Evolutionary conservation across 768 basidiomycete species (phyloP), one percentile per base, ranked within the genome.

Genomic region (Boletus huronensis): DNA sequence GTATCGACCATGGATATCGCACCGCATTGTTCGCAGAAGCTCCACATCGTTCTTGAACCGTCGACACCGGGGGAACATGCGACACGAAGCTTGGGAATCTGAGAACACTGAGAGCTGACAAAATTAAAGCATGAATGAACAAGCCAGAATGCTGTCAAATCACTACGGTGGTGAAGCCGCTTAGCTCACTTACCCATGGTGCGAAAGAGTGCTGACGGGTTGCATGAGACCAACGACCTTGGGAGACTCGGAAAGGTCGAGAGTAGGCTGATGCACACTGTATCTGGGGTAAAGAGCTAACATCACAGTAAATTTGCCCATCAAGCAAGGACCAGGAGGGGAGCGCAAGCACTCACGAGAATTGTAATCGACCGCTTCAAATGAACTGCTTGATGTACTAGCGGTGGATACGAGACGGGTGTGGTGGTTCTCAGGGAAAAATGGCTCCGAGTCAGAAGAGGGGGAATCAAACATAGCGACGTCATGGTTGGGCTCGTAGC

Each of bases 1-100:
- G 78, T 79, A 66, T 90, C 86, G 72, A 92, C 86, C 85, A 90
- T 90, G 58, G 88, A 88, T 70, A 92, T 90, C 54, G 90, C 86
- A 71, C 90, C 90, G 69, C 90, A 92, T 75, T 90, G 79, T 78
- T 90, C 89, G 70, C 90, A 92, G 68, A 88, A 85, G 64, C 84
- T 85, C 90, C 90, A 92, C 88, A 92, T 90, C 17, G 88, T 84
- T 53, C 70, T 69, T 67, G 81, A 82, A 57, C 89, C 89, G 58
- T 83, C 82, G 56, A 77, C 71, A 50, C 86, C 82, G 19, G 87
- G 70, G 32, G 87, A 82, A 63, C 89, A 90, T 32, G 90, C 87
- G 54, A 92, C 77, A 59, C 87, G 84, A 60, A 92, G 79, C 70
- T 90, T 90, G 16, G 90, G 90, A 55, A 92, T 90, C 71, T 90